Evolutionary conservation across 352 stramenopile species (phyloP), one percentile per base, ranked within the genome.

Genomic region (Pythium biforme): DNA sequence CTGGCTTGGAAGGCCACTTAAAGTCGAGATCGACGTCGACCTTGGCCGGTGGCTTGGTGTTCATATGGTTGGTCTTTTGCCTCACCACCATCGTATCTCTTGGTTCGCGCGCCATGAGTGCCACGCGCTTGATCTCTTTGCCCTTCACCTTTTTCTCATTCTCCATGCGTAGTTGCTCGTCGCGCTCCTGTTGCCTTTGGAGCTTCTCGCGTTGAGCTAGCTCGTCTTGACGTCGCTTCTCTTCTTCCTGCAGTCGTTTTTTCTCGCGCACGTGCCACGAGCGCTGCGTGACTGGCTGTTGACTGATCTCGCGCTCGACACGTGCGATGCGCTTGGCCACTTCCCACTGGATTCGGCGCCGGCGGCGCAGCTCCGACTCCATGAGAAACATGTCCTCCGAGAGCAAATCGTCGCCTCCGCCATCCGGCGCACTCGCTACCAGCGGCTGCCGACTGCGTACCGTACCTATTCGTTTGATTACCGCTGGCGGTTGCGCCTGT

Each of bases 261-360:
- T 52, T 68, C 40, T 74, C 67, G 5, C 49, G 47, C 20, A 74
- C 73, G 31, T 88, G 76, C 82, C 79, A 91, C 39, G 81, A 89
- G 8, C 82, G 71, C 37, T 88, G 71, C 3, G 56, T 56, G 25
- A 64, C 74, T 6, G 80, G 75, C 58, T 82, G 69, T 31, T 68
- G 69, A 52, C 70, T 70, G 67, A 90, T 62, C 52, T 90, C 80
- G 14, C 79, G 67, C 22, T 90, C 80, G 19, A 92, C 77, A 5
- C 83, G 79, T 2, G 83, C 83, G 45, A 90, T 90, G 7, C 83
- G 75, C 58, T 77, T 76, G 43, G 83, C 66, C 26, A 92, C 79
- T 68, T 92, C 83, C 83, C 80, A 92, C 52, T 89, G 78, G 52
- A 92, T 41, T 19, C 75, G 71, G 0, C 73, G 60, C 33, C 71